Percentiles rank a stretch among this genome's conserved stretches.
These are phyloP conservation scores for Dictyophora rubrovolvata DNA, from an alignment of 768 basidiomycete species.

Conservation along the genomic window DNA sequence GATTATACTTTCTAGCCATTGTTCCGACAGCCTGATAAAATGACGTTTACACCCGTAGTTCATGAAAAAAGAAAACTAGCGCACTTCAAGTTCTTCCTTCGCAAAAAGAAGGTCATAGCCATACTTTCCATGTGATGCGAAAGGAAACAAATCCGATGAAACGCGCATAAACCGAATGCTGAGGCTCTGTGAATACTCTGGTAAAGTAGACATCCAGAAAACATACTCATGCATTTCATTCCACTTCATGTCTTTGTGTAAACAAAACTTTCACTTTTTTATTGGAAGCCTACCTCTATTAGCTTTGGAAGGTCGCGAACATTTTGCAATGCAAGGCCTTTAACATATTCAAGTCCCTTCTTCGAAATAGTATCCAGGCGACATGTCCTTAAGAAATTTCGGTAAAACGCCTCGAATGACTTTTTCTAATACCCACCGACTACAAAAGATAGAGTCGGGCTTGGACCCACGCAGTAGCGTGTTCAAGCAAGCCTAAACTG, in stretches of 20 bases:
- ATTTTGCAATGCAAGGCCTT: slow-evolving; percentile 71
- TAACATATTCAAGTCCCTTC: slow-evolving; percentile 73
- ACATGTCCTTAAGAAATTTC: slow-evolving; percentile 19
- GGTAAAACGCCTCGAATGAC: background rate
- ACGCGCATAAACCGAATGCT: slow-evolving; percentile 80
- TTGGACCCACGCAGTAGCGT: slow-evolving; percentile 67
- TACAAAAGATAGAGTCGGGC: slow-evolving; percentile 65
- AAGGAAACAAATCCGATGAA: slow-evolving; percentile 91
- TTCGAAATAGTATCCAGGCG: slow-evolving; percentile 72
- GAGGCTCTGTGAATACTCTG: slow-evolving; percentile 14
- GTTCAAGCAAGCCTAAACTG: slow-evolving; percentile 75
- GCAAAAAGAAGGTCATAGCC: slow-evolving; percentile 81
- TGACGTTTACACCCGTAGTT: slow-evolving; percentile 8
- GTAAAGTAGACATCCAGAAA: background rate
- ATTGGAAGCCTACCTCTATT: slow-evolving; percentile 36
- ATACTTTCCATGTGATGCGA: slow-evolving; percentile 69
- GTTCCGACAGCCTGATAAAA: slow-evolving; percentile 25
- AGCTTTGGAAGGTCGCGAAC: slow-evolving; percentile 58
- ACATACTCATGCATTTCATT: slow-evolving; percentile 70
- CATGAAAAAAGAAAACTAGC: background rate
- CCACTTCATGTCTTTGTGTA: slow-evolving; percentile 36
- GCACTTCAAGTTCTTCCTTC: slow-evolving; percentile 36
- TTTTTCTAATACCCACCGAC: slow-evolving; percentile 44
- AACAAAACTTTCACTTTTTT: slow-evolving; percentile 42
- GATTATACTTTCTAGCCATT: slow-evolving; percentile 35